Evolutionary conservation across 116 monocot species (phyloP), one percentile per base, ranked within the genome.

Genomic region (Trichopus zeylanicus): DNA sequence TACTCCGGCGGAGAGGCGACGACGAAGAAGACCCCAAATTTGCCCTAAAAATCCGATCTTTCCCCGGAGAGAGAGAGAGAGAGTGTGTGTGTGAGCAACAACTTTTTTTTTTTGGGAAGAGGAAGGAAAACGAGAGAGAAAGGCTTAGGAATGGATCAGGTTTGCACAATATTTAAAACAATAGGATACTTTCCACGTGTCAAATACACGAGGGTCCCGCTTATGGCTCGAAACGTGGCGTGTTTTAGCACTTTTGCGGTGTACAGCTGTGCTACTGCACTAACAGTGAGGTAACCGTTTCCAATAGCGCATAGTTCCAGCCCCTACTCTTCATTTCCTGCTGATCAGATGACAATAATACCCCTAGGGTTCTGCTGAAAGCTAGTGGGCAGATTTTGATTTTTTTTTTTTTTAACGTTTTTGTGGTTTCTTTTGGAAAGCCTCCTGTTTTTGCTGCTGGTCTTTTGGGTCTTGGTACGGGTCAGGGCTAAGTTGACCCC

Each of bases 351-450:
- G 60, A 60, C 39, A 0, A 60, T 7, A 46, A 9, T 28, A 29
- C 57, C 57, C 57, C 33, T 33, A 33, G 57, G 57, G 33, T 57
- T 57, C n/a, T 32, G 31, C 6, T 10, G 53, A 53, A 26, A 48
- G 19, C 20, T 19, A 15, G 20, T 23, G n/a, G 2, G 19, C 22
- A 48, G 51, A 22, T 9, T 7, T 35, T 35, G 4, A 24, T 51
- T 35, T 15, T 10, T 12, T 53, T 49, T 49, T 49, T 7, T 24
- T 49, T 20, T 9, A 22, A 5, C 4, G 49, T 25, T 48, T 42
- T 1, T 42, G 13, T 42, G 42, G 18, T 42, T 42, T 13, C 13
- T 16, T 16, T 42, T 42, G 16, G 42, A 42, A 42, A 42, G 42
- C 42, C 42, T 16, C 32, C 42, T 42, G 42, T 42, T 42, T 39